phyloP scores from a whole-genome alignment of 164 flowering plant species.

The Stephania yunnanensis region DNA sequence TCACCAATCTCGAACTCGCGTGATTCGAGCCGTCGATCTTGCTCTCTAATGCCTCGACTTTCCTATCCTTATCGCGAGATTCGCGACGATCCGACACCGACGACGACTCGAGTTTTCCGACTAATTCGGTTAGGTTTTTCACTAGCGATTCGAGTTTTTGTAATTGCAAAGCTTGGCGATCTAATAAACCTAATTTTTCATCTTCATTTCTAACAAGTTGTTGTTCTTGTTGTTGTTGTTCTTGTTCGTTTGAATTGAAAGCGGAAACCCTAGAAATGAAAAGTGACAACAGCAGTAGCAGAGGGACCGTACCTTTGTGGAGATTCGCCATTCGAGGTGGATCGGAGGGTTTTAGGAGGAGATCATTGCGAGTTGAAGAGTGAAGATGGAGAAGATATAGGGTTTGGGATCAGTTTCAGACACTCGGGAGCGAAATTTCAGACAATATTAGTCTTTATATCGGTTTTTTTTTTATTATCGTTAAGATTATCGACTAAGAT shows the following conservation, averaged over 20 bases:
- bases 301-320: constrained; percentile 37
- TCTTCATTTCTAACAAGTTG: too few species aligned
- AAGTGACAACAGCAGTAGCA: constrained; percentile 23
- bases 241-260: constrained; percentile 19
- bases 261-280: constrained; percentile 18
- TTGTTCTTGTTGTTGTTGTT: constrained; percentile 3
- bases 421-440: not conserved
- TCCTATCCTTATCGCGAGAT: constrained; percentile 12
- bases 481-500: not conserved
- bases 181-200: constrained; percentile 10
- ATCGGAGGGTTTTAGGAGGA: not conserved
- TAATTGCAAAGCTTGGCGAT: constrained; percentile 43
- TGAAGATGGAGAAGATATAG: not conserved
- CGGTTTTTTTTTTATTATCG: not conserved
- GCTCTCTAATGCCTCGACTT: constrained; percentile 5
- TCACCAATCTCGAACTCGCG: not conserved
- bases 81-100: constrained; percentile 23
- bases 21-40: not conserved
- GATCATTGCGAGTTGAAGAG: not conserved
- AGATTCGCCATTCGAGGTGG: constrained; percentile 32
- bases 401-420: not conserved
- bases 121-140: constrained; percentile 49
- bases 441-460: not conserved
- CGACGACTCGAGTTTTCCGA: constrained; percentile 51
- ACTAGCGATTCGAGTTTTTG: constrained; percentile 61